phyloP scores from a whole-genome alignment of 352 stramenopile species.

The Phytophthora pistaciae region DNA sequence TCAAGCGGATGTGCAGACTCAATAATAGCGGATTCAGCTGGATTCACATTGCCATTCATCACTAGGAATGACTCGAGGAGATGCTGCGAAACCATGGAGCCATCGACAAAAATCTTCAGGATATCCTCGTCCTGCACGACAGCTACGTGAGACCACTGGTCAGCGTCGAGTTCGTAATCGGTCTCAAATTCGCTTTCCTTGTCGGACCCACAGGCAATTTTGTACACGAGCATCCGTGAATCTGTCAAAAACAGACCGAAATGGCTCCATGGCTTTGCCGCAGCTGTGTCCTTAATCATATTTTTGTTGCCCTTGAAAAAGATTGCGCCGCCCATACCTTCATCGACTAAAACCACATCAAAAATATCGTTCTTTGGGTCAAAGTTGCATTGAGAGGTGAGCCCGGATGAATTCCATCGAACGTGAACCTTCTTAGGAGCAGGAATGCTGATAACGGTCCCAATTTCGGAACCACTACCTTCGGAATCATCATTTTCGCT shows the following conservation, averaged over 20 bases:
- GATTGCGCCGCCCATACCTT: conserved; percentile 67
- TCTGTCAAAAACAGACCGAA: conserved; percentile 78
- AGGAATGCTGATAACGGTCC: conserved; percentile 58
- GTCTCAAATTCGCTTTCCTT: conserved; percentile 74
- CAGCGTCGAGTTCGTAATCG: conserved; percentile 65
- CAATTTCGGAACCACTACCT: conserved; percentile 27
- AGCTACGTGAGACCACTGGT: conserved; percentile 74
- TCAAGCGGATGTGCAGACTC: conserved; percentile 69
- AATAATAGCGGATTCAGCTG: conserved; percentile 62
- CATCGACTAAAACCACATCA: conserved; percentile 62
- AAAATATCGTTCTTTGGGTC: conserved; percentile 58
- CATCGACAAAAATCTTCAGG: conserved; percentile 77
- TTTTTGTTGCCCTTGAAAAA: conserved; percentile 80
- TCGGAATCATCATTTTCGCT: conserved; percentile 34
- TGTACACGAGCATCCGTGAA: conserved; percentile 71
- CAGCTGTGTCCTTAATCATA: conserved; percentile 55
- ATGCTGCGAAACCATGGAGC: conserved; percentile 67
- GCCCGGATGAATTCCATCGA: conserved; percentile 47
- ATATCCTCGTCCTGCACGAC: conserved; percentile 73
- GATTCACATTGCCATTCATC: conserved; percentile 48
- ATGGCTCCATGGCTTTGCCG: conserved; percentile 72
- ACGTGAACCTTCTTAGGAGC: conserved; percentile 58
- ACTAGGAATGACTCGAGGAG: conserved; percentile 74
- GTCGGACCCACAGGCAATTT: conserved; percentile 61
- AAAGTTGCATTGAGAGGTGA: conserved; percentile 54